Conservation (phyloP, 441 rosid genomes). For the Omphalea diandra region DNA sequence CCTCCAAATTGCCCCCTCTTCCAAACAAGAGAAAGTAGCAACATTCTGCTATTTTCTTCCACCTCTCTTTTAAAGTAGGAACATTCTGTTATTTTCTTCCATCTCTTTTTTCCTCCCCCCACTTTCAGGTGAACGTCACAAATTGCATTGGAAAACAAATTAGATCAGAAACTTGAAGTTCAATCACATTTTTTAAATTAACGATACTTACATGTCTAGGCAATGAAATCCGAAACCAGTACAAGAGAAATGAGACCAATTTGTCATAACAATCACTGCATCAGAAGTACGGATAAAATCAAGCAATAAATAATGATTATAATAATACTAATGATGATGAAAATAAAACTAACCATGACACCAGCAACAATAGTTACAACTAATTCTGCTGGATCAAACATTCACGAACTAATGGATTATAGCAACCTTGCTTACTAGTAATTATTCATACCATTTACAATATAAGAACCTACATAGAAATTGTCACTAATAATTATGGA, state of each 20-base stretch:
- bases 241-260: slow-evolving; percentile 73
- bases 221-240: slow-evolving; percentile 76
- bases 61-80: too few species aligned
- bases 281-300: neutral
- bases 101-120: too few species aligned
- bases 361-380: neutral
- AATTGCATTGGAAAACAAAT: neutral
- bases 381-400: neutral
- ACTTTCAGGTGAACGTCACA: too few species aligned
- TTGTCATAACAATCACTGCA: slow-evolving; percentile 79
- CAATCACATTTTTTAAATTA: neutral
- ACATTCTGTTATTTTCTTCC: too few species aligned
- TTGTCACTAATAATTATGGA: neutral
- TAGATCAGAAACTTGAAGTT: neutral
- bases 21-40: too few species aligned
- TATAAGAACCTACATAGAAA: neutral
- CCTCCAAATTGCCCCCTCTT: too few species aligned
- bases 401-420: neutral
- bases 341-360: neutral
- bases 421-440: neutral
- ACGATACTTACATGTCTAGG: slow-evolving; percentile 49
- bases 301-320: neutral
- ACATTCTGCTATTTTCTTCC: too few species aligned
- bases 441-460: neutral
- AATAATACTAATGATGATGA: neutral